A percentile compares a stretch with the other conserved stretches of the same genome.
Conservation (phyloP, 1,284 basidiomycete genomes). For the Puccinia horiana region DNA sequence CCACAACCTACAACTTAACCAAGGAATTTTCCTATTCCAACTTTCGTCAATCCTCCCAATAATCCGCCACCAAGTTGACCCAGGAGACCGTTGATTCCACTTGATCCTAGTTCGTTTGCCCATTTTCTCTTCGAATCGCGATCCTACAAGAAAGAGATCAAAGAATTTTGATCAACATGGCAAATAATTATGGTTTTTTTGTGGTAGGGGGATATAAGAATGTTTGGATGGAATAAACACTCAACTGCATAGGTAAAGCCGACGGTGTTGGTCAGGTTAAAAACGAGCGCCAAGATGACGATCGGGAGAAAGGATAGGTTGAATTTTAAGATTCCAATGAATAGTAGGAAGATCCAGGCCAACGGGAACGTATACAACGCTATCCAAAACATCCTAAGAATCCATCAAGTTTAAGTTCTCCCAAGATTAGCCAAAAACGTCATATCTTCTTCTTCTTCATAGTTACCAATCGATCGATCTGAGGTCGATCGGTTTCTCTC, state of each 20-base stretch:
- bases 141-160: conserved; percentile 18
- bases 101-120: conserved; percentile 24
- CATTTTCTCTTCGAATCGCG: conserved; percentile 42
- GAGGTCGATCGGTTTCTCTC: neutral
- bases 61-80: conserved; percentile 32
- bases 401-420: neutral
- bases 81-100: conserved; percentile 2
- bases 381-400: conserved; percentile 85
- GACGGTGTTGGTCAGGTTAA: conserved; percentile 85
- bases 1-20: neutral
- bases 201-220: no score
- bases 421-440: neutral
- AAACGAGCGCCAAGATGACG: conserved; percentile 80
- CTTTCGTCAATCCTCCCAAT: conserved; percentile 32
- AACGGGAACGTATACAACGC: conserved; percentile 86
- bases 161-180: neutral
- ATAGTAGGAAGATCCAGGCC: conserved; percentile 78
- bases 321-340: conserved; percentile 84
- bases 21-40: conserved; percentile 41
- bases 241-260: conserved; percentile 77
- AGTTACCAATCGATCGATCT: neutral
- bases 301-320: conserved; percentile 83
- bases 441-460: neutral
- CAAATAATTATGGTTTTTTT: no score
- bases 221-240: no score